These are phyloP conservation scores for Saccharomyces hybrid DNA, from an alignment of 1,139 yeast genomes.

Conservation along the genomic window DNA sequence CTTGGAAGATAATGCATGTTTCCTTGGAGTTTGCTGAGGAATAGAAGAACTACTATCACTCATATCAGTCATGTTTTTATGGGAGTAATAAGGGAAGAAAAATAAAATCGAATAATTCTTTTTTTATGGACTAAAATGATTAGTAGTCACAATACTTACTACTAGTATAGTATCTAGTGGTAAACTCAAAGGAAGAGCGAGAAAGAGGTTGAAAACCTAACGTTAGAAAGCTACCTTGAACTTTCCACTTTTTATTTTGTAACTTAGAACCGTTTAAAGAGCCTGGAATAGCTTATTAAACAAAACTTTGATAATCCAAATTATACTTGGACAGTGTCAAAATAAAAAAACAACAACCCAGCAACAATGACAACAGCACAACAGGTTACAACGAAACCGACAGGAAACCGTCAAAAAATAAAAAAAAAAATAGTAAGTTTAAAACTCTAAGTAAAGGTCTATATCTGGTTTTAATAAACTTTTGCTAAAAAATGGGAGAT, in stretches of 20 bases:
- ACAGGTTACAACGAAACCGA: conserved; percentile 1
- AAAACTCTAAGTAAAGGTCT: neutral
- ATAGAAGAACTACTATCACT: neutral
- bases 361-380: neutral
- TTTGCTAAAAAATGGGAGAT: neutral
- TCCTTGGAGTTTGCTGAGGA: conserved; percentile 1
- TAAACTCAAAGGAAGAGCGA: neutral
- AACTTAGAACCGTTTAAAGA: neutral
- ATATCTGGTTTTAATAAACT: neutral
- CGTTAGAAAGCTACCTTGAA: neutral
- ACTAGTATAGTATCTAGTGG: neutral
- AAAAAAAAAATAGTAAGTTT: neutral
- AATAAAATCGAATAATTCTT: neutral
- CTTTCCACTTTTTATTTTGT: neutral
- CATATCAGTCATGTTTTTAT: neutral
- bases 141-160: neutral
- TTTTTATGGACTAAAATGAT: neutral
- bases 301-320: neutral
- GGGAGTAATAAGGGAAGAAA: neutral
- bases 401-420: neutral
- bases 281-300: neutral
- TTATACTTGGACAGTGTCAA: neutral
- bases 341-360: neutral
- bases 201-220: neutral
- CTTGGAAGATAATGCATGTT: conserved; percentile 1